phyloP scores from a whole-genome alignment of 208 protist species.

The Acanthamoeba royreba region DNA sequence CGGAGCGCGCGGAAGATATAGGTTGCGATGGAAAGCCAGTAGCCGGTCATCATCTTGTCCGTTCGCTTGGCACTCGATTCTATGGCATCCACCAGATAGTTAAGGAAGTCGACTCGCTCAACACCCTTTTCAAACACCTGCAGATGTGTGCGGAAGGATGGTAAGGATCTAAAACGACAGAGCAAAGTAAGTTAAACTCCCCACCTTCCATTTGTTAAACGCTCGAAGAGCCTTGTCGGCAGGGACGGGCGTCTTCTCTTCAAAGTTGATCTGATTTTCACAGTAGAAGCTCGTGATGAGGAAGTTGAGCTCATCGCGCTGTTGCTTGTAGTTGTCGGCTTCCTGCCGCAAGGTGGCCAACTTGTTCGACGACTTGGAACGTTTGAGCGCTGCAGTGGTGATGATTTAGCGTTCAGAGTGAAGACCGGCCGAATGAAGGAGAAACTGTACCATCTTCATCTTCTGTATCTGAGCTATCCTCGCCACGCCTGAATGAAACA shows the following conservation, averaged over 20 bases:
- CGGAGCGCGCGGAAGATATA: background rate
- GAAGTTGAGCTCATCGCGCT: constrained; percentile 23
- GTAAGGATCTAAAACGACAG: too few relatives aligned
- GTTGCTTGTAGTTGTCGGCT: background rate
- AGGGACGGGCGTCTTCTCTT: background rate
- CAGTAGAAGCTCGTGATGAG: constrained; percentile 1
- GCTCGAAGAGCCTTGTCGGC: background rate
- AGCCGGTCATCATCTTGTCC: constrained; percentile 42
- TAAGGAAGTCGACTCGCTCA: background rate
- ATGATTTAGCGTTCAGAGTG: too few relatives aligned
- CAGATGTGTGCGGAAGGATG: background rate
- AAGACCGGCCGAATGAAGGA: too few relatives aligned
- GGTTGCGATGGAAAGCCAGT: background rate
- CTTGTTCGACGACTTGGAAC: too few relatives aligned
- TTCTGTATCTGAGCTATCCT: background rate
- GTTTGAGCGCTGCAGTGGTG: too few relatives aligned
- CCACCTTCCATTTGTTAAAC: background rate
- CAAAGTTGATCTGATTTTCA: background rate
- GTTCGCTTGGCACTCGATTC: background rate
- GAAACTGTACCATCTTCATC: background rate
- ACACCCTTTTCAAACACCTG: constrained; percentile 7
- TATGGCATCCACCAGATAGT: background rate
- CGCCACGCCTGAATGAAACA: background rate
- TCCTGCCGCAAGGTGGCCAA: too few relatives aligned
- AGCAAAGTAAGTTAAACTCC: too few relatives aligned